Base-by-base conservation (phyloP, 225 moss, liverwort and hornwort species). In the Straminergon stramineum region DNA sequence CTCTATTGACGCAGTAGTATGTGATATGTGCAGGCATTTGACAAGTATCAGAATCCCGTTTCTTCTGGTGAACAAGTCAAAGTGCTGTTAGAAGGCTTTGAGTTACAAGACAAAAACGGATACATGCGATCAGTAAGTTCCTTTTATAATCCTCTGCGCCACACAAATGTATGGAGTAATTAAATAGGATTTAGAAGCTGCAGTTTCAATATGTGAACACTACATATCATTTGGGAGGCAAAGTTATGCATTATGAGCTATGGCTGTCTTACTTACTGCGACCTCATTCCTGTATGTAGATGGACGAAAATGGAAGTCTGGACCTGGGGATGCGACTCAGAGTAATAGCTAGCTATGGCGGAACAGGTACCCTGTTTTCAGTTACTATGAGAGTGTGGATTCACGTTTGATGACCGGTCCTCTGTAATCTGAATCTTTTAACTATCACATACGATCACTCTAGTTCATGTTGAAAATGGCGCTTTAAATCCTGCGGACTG, bases 291-390 rank as follows among this genome's bases (percentile, higher is more conserved):
- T 53, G 20, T 31, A 20, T 91, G 69, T 89, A 94, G 94, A 83
- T 89, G 65, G 90, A 94, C 87, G 93, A 68, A 73, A 86, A 89
- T 75, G 94, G 94, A 75, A 70, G 89, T 87, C 79, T 94, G 58
- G 94, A 94, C 81, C 88, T 94, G 35, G 90, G 92, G 53, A 87
- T 89, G 90, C 81, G 82, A 86, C 91, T 94, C 61, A 79, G 66
- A 79, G 90, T 93, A 16, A 66, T 26, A 37, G 90, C 91, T 51
- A 51, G 90, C 68, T 94, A 90, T 84, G 91, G 92, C 16, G 82
- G 63, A 87, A 68, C 31, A 91, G 92, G 94, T 92, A 89, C 27
- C 31, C 27, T 39, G 17, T 66, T 74, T 83, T 75, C 66, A 86
- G 39, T 88, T 87, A 73, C 13, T 70, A 20, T 24, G 45, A 43